Evolutionary conservation across 2,329 filamentous ascomycete genomes (phyloP).

Genomic region (Diaporthe eres): DNA sequence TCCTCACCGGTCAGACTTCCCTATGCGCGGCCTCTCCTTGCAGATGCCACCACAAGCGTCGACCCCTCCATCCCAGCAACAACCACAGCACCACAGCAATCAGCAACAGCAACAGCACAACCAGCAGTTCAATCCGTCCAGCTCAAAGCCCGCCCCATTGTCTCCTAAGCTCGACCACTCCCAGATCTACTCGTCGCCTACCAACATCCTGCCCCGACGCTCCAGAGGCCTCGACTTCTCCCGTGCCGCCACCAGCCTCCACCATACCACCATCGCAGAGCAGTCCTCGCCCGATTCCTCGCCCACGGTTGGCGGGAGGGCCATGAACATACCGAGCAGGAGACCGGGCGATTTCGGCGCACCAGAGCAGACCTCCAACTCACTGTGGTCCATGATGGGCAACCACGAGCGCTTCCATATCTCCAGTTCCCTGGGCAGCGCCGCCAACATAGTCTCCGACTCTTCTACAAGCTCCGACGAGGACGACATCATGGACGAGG

Average conservation of each 20-base stretch:
- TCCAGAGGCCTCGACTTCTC: conserved; percentile 95
- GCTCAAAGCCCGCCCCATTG: conserved; percentile 75
- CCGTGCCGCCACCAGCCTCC: conserved; percentile 90
- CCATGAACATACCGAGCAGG: conserved; percentile 73
- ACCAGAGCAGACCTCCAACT: conserved; percentile 76
- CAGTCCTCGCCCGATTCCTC: conserved; percentile 91
- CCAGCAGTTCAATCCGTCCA: conserved; percentile 54
- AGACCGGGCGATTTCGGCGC: conserved; percentile 63
- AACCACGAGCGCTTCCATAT: conserved; percentile 78
- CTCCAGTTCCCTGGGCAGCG: conserved; percentile 82
- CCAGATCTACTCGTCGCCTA: conserved; percentile 86
- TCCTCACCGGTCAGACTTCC: conserved; percentile 77
- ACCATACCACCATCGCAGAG: conserved; percentile 94
- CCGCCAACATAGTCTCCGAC: conserved; percentile 81
- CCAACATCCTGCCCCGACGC: conserved; percentile 86
- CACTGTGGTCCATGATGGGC: conserved; percentile 79
- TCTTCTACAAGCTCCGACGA: conserved; percentile 82
- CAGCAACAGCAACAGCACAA: conserved; percentile 44
- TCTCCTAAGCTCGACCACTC: conserved; percentile 90
- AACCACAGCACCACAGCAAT: conserved; percentile 52
- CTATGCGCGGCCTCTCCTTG: conserved; percentile 75
- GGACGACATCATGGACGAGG: conserved; percentile 79
- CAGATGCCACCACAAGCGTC: conserved; percentile 73
- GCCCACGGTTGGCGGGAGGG: conserved; percentile 81
- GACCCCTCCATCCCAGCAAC: conserved; percentile 25